Base-by-base conservation (phyloP, 2,329 filamentous ascomycete genomes). In the Fusarium gaditjirri region DNA sequence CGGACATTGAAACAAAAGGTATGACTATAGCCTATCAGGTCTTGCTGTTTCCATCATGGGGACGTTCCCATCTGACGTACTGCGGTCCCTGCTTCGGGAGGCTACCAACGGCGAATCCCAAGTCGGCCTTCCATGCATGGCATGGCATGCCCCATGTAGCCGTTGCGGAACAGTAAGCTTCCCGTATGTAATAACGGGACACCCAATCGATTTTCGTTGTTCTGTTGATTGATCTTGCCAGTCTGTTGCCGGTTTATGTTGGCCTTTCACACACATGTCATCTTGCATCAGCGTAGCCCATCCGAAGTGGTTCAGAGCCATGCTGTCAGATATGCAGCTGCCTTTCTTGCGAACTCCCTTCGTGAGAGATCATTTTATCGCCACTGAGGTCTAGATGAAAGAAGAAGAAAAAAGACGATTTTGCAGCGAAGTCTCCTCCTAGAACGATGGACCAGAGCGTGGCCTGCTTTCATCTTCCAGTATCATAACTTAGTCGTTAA, bases 251-350 rank as follows among this genome's bases (percentile, higher is more conserved):
- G 21, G 36, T 46, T 14, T 17, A 21, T 17, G 39, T 43, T 65
- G 55, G 47, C 41, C 36, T 35, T 53, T 46, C 7, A n/a, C n/a
- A 36, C 27, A 42, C 43, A 61, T 42, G 47, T 58, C 42, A 47
- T 36, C 42, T 59, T 38, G 56, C 54, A 60, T 54, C 63, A 64
- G 66, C 60, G 61, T 61, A 58, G 61, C 47, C 53, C 57, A 61
- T 39, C 33, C 49, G 23, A 27, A 25, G n/a, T 13, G 13, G 17
- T 25, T 27, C 19, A 27, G 23, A 27, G 13, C 33, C 35, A 38
- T 36, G 19, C 33, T 27, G 33, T 38, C 49, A 39, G 49, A 27
- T 38, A 52, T 52, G 14, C 33, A 52, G 49, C 49, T 52, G 13
- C 10, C 11, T 21, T 5, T 38, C 33, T 52, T 27, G 23, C 13